Evolutionary conservation across 2,329 filamentous ascomycete species (phyloP), one percentile per base, ranked within the genome.

Genomic region (Leptographium galeiforme): DNA sequence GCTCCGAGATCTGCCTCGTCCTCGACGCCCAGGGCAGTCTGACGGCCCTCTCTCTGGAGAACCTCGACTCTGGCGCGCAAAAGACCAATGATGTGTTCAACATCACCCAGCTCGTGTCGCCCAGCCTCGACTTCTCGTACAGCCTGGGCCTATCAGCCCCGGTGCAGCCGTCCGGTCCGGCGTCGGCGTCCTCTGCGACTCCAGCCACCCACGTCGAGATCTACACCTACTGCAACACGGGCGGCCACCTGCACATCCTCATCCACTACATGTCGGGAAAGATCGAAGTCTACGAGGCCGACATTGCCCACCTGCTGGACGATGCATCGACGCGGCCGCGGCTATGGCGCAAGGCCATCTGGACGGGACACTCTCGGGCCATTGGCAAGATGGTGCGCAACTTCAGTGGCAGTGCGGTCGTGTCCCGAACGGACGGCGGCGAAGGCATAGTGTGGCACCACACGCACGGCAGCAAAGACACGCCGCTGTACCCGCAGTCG

Each of bases 1-100:
- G 78, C 53, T 88, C 90, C 0, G 93, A 98, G 64, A 80, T 98
- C 3, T 93, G 89, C 59, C 76, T 97, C 30, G 82, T 91, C 10
- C 73, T 95, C 48, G 89, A 97, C 66, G 82, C 84, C n/a, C 73
- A 77, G 48, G 91, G 91, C 1, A 82, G 84, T 59, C 88, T 97
- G 85, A 89, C 87, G 43, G 89, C 88, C 0, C 96, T 91, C 87
- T 91, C 89, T 0, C 70, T 98, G 53, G 90, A 97, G 65, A 90
- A 91, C 62, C 78, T 95, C 19, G 84, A 85, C 39, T 82, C 79
- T 61, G 88, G 84, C 62, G 72, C 75, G 36, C 80, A 79, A 59
- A 79, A 79, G 55, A 74, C 77, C 5, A 75, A 81, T 33, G 81
- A 83, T 57, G 79, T 91, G n/a, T 94, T 93, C 71, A 93, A 89